Evolutionary conservation across 2,329 filamentous ascomycete genomes (phyloP), one percentile per base, ranked within the genome.

Genomic region (Ceratocystis huliohia): DNA sequence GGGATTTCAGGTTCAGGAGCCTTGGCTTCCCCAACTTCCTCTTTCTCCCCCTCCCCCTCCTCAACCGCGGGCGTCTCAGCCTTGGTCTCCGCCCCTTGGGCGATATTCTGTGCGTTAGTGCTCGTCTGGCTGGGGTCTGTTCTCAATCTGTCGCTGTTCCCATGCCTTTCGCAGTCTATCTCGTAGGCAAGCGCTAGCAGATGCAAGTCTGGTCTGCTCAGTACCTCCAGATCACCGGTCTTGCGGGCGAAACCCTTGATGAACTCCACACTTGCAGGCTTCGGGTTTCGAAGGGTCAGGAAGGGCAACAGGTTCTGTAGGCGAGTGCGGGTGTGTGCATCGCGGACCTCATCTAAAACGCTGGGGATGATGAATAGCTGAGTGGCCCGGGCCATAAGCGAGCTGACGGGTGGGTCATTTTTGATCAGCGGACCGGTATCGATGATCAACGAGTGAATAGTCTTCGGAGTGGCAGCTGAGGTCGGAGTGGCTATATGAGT

Each of bases 401-500:
- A 90, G 59, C 90, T 95, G 28, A 94, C 84, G 10, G 89, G 80
- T 13, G 93, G 91, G 70, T 94, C 88, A 77, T 96, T 96, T 74
- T 93, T 93, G 75, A 99, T 92, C 68, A 99, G 85, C 6, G 93
- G 91, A 30, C 92, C 93, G 2, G 94, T 88, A 74, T 99, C 94
- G 70, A 99, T 82, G 33, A 97, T 83, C 64, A 97, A 84, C 65
- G 87, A 88, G 77, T 95, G 86, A 63, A 96, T 85, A 0, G 87
- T 82, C 74, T 92, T 96, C 64, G 67, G 67, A 17, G 44, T 61
- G 44, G 25, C 46, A 46, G 66, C 65, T 48, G 68, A 66, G 37
- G 70, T 56, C 17, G 70, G 63, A 53, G 69, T 66, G 22, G 62
- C 33, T 56, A 48, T 20, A 10, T 28, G 44, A 57, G 57, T 33